Evolutionary conservation across 805 yeast species (phyloP).

Genomic region (Pichia membranifaciens): DNA sequence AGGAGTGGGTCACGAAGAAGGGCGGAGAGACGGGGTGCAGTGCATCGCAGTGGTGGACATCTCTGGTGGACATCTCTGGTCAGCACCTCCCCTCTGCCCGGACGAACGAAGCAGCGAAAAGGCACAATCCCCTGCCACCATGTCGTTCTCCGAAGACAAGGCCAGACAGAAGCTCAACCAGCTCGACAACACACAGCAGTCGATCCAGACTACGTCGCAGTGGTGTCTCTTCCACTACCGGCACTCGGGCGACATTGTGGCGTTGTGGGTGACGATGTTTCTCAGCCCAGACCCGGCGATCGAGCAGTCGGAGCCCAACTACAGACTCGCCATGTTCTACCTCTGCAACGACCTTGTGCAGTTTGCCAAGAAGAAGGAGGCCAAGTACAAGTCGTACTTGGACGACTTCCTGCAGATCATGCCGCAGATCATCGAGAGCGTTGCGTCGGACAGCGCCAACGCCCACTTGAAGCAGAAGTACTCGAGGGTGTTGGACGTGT

Average conservation of each 20-base stretch:
- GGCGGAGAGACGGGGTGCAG: no score
- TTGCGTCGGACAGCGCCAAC: conserved; percentile 23
- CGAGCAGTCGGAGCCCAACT: conserved; percentile 31
- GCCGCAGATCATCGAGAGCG: conserved; percentile 34
- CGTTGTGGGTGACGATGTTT: conserved; percentile 13
- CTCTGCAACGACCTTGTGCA: conserved; percentile 80
- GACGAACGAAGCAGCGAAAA: no score
- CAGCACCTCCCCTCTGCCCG: no score
- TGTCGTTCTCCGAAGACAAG: conserved; percentile 49
- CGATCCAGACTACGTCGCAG: conserved; percentile 68
- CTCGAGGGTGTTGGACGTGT: conserved; percentile 46
- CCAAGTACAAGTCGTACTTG: conserved; percentile 46
- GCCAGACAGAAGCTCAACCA: conserved; percentile 41
- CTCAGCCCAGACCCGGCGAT: conserved; percentile 9
- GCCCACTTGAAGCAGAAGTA: conserved; percentile 35
- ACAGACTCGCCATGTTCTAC: conserved; percentile 44
- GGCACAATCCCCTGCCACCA: no score
- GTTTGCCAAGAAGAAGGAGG: conserved; percentile 57
- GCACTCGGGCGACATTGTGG: conserved; percentile 43
- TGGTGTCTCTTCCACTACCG: conserved; percentile 66
- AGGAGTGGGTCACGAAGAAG: no score
- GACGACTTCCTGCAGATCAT: conserved; percentile 49
- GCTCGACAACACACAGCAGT: conserved; percentile 58
- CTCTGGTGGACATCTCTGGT: no score
- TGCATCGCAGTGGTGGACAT: no score